Conservation (phyloP, 1,139 yeast species). For the Petasospora rhodanensis region DNA sequence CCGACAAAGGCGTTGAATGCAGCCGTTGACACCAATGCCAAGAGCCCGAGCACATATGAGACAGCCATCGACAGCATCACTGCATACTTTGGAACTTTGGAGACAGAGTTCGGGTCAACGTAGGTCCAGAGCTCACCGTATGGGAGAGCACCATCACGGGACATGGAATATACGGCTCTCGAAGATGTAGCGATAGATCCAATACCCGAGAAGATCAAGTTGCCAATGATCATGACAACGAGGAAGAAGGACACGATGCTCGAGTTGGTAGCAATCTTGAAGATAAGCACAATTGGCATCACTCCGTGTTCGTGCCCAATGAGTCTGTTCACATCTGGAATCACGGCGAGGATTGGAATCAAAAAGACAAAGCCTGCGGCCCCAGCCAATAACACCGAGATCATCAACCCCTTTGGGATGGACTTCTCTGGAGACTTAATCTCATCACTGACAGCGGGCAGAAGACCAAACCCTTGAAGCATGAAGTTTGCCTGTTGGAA, state of each 20-base stretch:
- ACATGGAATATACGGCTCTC: conserved; percentile 80
- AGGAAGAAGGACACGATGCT: conserved; percentile 62
- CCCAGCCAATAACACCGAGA: conserved; percentile 60
- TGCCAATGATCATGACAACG: conserved; percentile 63
- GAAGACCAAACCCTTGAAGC: conserved; percentile 76
- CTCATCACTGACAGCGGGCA: conserved; percentile 80
- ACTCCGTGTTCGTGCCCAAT: conserved; percentile 61
- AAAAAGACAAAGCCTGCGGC: conserved; percentile 68
- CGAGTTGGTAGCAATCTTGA: conserved; percentile 66
- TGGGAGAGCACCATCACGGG: conserved; percentile 87
- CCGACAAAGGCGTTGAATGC: conserved; percentile 87
- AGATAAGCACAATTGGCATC: conserved; percentile 54
- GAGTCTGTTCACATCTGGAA: conserved; percentile 57
- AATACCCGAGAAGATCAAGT: conserved; percentile 71
- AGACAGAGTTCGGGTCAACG: conserved; percentile 50
- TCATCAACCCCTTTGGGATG: conserved; percentile 73
- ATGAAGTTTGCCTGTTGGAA: conserved; percentile 77
- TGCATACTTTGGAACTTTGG: conserved; percentile 71
- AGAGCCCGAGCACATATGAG: conserved; percentile 55
- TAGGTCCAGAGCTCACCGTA: conserved; percentile 59
- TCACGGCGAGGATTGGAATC: conserved; percentile 62
- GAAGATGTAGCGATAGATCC: conserved; percentile 84
- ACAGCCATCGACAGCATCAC: conserved; percentile 63
- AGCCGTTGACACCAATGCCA: conserved; percentile 65
- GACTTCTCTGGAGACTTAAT: conserved; percentile 70